Base-by-base conservation (phyloP, 106 monocot genomes). In the Apostasia shenzhenica region DNA sequence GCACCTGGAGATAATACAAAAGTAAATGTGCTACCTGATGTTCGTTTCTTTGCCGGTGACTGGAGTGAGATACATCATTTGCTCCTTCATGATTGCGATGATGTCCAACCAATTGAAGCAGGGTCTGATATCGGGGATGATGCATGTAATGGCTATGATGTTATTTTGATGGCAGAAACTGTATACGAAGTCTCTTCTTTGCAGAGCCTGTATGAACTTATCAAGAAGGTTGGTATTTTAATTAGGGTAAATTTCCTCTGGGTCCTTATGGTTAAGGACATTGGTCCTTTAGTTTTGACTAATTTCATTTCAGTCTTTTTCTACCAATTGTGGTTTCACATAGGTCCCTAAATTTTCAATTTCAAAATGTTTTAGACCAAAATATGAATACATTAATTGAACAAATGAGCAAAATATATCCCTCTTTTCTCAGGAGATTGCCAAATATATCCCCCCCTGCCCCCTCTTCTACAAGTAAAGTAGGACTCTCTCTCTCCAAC, bases 101-200 rank as follows among this genome's bases (percentile, higher is more conserved):
- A 46, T 71, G 71, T 73, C 14, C 26, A 65, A 5, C 37, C 68
- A 48, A 72, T 70, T 45, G 63, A 1, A 61, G 40, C 64, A 47
- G 52, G 60, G 2, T 52, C 4, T n/a, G 41, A 1, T 8, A 48
- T 54, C 55, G 59, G 26, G 42, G 48, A 44, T 48, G 80, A 66
- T 7, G 48, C 1, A 10, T 71, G 12, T 80, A 80, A 59, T 61
- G 85, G 85, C 57, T 97, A 97, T 78, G 89, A 90, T 85, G 61
- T 92, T 41, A 89, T 97, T 60, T 81, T 97, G 77, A 97, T 92
- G 92, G 86, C 97, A 49, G 97, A 97, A 76, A 97, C 92, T 51
- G 75, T 97, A 1, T 97, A 97, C 69, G 76, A 77, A 47, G 46
- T 85, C 38, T 81, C 84, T 41, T 92, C 92, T 2, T 77, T 90